phyloP scores from a whole-genome alignment of 495 filamentous ascomycete species.

The Hypomontagnella submonticulosa region DNA sequence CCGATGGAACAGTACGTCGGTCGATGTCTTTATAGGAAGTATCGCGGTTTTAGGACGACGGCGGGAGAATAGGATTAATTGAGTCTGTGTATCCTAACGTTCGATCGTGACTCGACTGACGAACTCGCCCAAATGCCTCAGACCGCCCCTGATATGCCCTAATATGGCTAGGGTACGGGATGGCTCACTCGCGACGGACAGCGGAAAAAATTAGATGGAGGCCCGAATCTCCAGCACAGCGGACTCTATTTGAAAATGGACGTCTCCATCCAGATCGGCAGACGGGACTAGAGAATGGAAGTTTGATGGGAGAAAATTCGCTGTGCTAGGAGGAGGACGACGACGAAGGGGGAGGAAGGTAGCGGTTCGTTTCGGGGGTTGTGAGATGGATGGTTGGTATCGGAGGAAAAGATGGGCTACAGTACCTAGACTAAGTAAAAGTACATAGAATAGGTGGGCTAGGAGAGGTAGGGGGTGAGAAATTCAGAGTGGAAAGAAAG shows the following conservation, averaged over 20 bases:
- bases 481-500: conserved; percentile 36
- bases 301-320: conserved; percentile 38
- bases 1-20: conserved; percentile 25
- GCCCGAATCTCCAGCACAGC: conserved; percentile 53
- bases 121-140: conserved; percentile 50
- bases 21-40: conserved; percentile 25
- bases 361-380: conserved; percentile 45
- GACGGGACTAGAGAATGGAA: conserved; percentile 40
- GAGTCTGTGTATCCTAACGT: conserved; percentile 28
- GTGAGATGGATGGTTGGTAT: conserved; percentile 45
- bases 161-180: conserved; percentile 9
- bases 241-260: conserved; percentile 47
- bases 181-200: conserved; percentile 16
- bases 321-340: conserved; percentile 33
- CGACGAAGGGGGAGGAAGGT: conserved; percentile 34
- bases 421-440: conserved; percentile 10
- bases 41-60: conserved; percentile 24
- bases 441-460: no score
- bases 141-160: conserved; percentile 28
- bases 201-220: conserved; percentile 45
- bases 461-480: conserved; percentile 28
- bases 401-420: conserved; percentile 39
- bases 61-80: conserved; percentile 32
- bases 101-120: conserved; percentile 44
- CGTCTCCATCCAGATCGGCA: conserved; percentile 47